Evolutionary conservation across 2,329 filamentous ascomycete species (phyloP), one percentile per base, ranked within the genome.

Genomic region (Eurotiales sp.): DNA sequence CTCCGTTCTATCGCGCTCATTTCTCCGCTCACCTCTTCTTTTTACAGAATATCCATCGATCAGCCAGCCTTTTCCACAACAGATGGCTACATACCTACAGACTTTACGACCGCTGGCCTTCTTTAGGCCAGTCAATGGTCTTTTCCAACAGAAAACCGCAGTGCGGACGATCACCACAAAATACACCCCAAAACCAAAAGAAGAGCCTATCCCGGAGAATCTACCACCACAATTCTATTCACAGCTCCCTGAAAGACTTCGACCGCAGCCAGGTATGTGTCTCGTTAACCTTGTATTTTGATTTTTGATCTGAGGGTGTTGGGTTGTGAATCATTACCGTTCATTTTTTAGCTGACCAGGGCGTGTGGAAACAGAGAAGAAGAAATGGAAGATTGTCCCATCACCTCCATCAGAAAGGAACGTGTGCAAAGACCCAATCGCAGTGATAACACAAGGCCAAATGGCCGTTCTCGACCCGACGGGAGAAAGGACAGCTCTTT

Each of bases 381-480:
- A 77, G 59, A 72, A 75, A 54, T 75, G 82, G 57, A 77, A 76
- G 61, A 70, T 73, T 51, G 81, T 80, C 71, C 81, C 83, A 52
- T 58, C 69, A 47, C 70, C 70, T 5, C 59, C 64, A 10, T 66
- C 69, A n/a, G 57, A 64, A 54, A 56, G 59, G 45, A 56, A 61
- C 48, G 58, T 53, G 53, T 75, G 70, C 64, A 73, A 72, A 61
- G 79, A 90, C 63, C 86, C 90, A 19, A 73, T 97, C 63, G 76
- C 77, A 32, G 70, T 79, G 52, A 77, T 95, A 61, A 84, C 85
- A 59, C 68, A 78, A 46, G 73, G 81, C 51, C 89, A 95, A 73
- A 79, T 95, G 64, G 67, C 78, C 36, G 70, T 79, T 37, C 87
- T 96, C 63, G 93, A 99, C 72, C 90, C 90, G 4, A 90, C 85